A percentile compares a stretch with the other conserved stretches of the same genome.
These are phyloP conservation scores for Neoscytalidium dimidiatum DNA, from an alignment of 2,329 filamentous ascomycete species.

Conservation along the genomic window DNA sequence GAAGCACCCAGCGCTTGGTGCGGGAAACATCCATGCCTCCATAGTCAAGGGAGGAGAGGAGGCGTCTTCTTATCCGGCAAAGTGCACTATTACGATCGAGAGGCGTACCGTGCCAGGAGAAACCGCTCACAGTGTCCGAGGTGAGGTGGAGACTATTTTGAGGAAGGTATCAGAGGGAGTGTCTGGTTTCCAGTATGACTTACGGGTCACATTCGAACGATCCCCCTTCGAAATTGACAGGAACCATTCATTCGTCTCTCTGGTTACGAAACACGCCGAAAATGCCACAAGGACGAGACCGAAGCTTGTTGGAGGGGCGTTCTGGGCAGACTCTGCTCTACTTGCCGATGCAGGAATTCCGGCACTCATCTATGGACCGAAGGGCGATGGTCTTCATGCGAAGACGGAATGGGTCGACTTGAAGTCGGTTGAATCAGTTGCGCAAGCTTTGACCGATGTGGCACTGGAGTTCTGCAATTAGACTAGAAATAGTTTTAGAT, in stretches of 20 bases:
- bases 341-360: constrained; percentile 49
- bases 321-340: constrained; percentile 57
- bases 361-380: constrained; percentile 50
- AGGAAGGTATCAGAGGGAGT: constrained; percentile 34
- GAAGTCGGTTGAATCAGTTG: constrained; percentile 28
- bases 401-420: constrained; percentile 55
- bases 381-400: constrained; percentile 52
- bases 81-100: constrained; percentile 53
- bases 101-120: constrained; percentile 52
- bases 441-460: not conserved
- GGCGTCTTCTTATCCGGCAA: constrained; percentile 52
- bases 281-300: constrained; percentile 28
- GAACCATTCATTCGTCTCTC: constrained; percentile 45
- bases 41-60: constrained; percentile 55
- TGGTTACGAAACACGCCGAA: constrained; percentile 30
- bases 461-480: not conserved
- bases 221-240: constrained; percentile 44
- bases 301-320: constrained; percentile 26
- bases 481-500: not conserved
- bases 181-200: constrained; percentile 43
- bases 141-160: constrained; percentile 44
- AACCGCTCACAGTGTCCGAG: constrained; percentile 38
- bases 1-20: constrained; percentile 29
- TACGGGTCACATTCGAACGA: constrained; percentile 46
- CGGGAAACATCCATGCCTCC: constrained; percentile 50